These are phyloP conservation scores for Yamadazyma epiphylla DNA, from an alignment of 1,139 yeast species.

Conservation along the genomic window DNA sequence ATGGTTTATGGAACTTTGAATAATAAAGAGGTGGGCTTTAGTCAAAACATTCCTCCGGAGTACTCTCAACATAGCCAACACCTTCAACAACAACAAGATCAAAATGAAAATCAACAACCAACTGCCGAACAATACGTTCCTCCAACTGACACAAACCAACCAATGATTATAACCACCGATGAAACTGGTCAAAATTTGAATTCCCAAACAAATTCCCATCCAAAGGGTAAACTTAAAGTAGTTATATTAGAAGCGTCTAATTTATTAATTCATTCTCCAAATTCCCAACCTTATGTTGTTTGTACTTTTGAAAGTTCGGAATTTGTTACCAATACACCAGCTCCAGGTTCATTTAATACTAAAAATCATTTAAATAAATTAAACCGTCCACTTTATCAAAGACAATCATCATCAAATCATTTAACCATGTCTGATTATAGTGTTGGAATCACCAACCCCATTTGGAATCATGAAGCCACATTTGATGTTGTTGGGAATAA, in stretches of 20 bases:
- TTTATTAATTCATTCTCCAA: constrained; percentile 46
- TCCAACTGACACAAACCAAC: constrained; percentile 8
- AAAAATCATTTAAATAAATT: not conserved
- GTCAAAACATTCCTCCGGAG: constrained; percentile 3
- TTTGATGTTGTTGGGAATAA: constrained; percentile 87
- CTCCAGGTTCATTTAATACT: constrained; percentile 54
- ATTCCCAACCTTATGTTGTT: constrained; percentile 79
- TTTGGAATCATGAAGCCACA: constrained; percentile 87
- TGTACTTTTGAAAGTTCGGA: constrained; percentile 93
- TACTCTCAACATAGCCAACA: too few species aligned
- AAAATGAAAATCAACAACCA: constrained; percentile 1
- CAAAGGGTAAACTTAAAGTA: constrained; percentile 80
- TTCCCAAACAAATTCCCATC: constrained; percentile 28
- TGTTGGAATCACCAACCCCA: constrained; percentile 49
- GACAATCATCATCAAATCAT: constrained; percentile 66
- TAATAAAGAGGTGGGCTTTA: constrained; percentile 8
- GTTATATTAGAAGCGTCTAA: constrained; percentile 77
- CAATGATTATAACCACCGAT: constrained; percentile 44
- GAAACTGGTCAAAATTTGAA: constrained; percentile 38
- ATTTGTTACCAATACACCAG: constrained; percentile 62
- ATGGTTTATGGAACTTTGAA: constrained; percentile 62
- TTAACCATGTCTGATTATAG: constrained; percentile 31
- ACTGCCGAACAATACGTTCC: constrained; percentile 20
- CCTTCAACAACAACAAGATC: constrained; percentile 10
- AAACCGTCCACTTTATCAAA: constrained; percentile 49